Conservation (phyloP, 129 eudicot genomes). For the Escallonia rubra region DNA sequence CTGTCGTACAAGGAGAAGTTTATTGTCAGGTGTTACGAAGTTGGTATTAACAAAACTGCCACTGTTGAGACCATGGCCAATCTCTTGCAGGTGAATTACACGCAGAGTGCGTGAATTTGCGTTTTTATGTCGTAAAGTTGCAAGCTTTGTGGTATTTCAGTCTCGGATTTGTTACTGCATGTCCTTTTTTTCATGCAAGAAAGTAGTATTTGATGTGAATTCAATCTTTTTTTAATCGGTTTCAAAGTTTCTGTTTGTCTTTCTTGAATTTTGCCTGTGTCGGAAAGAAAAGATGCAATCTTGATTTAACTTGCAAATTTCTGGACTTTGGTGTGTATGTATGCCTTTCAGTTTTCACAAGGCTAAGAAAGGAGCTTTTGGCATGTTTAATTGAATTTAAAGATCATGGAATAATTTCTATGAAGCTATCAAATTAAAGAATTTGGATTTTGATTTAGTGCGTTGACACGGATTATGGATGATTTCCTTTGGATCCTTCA, state of each 20-base stretch:
- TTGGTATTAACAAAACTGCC: slow-evolving; percentile 90
- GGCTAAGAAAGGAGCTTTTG: too few relatives aligned
- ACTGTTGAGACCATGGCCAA: slow-evolving; percentile 93
- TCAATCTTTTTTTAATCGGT: too few relatives aligned
- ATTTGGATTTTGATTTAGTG: background rate
- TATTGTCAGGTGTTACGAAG: slow-evolving; percentile 84
- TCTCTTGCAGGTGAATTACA: slow-evolving; percentile 62
- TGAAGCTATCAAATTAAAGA: background rate
- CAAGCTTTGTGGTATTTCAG: background rate
- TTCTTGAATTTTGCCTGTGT: too few relatives aligned
- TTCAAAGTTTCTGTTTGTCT: too few relatives aligned
- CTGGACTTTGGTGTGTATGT: too few relatives aligned
- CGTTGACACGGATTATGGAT: background rate
- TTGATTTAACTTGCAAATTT: too few relatives aligned
- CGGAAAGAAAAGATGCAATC: too few relatives aligned
- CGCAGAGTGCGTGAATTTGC: too few relatives aligned
- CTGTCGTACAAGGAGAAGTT: slow-evolving; percentile 86
- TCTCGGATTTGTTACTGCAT: slow-evolving; percentile 9
- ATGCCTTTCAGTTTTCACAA: too few relatives aligned
- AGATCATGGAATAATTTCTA: background rate
- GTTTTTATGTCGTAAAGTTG: too few relatives aligned
- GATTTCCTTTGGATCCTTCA: slow-evolving; percentile 1
- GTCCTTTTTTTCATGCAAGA: background rate
- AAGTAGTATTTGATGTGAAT: background rate
- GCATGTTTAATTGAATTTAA: too few relatives aligned